These are phyloP conservation scores for Candida rishiriensis DNA, from an alignment of 805 yeast species.

Conservation along the genomic window DNA sequence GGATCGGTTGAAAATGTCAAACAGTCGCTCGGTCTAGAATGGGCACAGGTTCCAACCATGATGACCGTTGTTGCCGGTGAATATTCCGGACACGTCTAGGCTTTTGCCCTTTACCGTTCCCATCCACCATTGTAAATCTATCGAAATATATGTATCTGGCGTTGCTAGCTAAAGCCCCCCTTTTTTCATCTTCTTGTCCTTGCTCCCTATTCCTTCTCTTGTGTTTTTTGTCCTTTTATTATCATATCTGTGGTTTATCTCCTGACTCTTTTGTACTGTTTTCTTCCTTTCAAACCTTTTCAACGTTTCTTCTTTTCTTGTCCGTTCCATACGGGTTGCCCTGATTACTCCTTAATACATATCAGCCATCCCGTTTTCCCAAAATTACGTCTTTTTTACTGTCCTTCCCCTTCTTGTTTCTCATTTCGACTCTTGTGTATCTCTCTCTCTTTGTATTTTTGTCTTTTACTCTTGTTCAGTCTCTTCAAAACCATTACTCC, in stretches of 20 bases:
- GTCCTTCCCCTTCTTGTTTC: background rate
- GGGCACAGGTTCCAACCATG: constrained; percentile 38
- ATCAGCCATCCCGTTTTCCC: background rate
- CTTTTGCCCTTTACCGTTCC: too few relatives aligned
- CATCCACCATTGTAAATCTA: too few relatives aligned
- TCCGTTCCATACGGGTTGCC: background rate
- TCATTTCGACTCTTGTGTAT: background rate
- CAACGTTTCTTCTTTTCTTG: background rate
- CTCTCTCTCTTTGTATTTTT: background rate
- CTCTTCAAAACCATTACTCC: too few relatives aligned
- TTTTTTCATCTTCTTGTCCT: too few relatives aligned
- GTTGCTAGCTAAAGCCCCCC: too few relatives aligned
- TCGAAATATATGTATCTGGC: too few relatives aligned
- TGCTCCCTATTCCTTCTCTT: too few relatives aligned
- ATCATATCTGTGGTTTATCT: too few relatives aligned
- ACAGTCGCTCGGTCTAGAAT: constrained; percentile 12
- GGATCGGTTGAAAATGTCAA: constrained; percentile 21
- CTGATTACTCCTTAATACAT: background rate
- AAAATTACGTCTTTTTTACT: background rate
- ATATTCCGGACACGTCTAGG: constrained; percentile 37
- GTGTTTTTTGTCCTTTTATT: too few relatives aligned
- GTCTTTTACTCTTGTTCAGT: background rate
- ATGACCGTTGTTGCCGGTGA: constrained; percentile 47
- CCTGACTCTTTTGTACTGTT: too few relatives aligned
- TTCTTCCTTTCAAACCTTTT: background rate